Evolutionary conservation across 306 rosid genomes (phyloP).

Genomic region (Vigna nakashimae): DNA sequence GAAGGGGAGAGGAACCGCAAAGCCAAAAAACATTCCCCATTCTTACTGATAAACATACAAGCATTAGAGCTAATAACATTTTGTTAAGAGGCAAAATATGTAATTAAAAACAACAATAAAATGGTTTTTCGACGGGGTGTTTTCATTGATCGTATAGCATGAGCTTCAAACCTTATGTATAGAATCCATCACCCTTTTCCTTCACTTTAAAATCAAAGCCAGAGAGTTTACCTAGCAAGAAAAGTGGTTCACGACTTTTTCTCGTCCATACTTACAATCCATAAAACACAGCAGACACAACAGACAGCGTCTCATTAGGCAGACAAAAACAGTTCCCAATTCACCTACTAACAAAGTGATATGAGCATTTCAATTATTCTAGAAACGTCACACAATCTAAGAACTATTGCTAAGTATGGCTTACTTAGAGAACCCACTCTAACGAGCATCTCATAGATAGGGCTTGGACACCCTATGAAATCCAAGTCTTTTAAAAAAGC

Average conservation of each 20-base stretch:
- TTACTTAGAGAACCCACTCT: too few species aligned
- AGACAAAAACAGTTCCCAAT: not conserved
- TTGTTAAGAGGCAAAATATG: slow-evolving; percentile 3
- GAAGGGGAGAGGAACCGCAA: not conserved
- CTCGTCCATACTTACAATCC: slow-evolving; percentile 3
- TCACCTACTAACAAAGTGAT: too few species aligned
- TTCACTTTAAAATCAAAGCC: not conserved
- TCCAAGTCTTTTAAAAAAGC: too few species aligned
- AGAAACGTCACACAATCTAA: too few species aligned
- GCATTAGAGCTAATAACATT: not conserved
- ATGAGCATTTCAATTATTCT: too few species aligned
- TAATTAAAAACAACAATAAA: not conserved
- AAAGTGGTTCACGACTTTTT: not conserved
- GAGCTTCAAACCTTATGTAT: not conserved
- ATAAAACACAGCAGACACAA: not conserved
- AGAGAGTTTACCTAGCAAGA: not conserved
- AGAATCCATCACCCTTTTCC: not conserved
- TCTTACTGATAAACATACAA: not conserved
- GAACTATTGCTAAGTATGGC: too few species aligned
- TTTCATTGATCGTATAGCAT: not conserved
- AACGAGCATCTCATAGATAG: too few species aligned
- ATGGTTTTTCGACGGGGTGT: not conserved
- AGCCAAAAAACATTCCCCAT: not conserved
- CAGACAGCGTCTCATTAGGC: not conserved
- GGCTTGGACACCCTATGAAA: too few species aligned